Percentiles rank a stretch among this genome's conserved stretches.
These are phyloP conservation scores for Fraxinus americana DNA, from an alignment of 257 asterid species.

Conservation along the genomic window DNA sequence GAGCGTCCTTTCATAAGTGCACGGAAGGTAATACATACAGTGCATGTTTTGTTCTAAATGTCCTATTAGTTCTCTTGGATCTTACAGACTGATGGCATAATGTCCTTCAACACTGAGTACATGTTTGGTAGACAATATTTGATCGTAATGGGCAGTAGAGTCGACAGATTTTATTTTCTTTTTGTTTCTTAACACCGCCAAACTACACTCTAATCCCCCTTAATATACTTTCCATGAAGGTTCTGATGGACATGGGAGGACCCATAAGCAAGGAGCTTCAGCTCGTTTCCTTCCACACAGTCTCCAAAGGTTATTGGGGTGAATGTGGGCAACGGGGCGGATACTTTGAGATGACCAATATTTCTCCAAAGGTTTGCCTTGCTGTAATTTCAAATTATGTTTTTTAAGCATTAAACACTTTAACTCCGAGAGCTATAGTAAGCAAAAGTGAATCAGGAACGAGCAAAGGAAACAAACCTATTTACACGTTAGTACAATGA, in stretches of 20 bases:
- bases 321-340: slow-evolving; percentile 99
- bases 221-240: slow-evolving; percentile 39
- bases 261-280: slow-evolving; percentile 81
- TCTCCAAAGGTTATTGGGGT: slow-evolving; percentile 95
- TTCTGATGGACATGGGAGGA: slow-evolving; percentile 85
- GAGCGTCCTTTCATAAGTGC: slow-evolving; percentile 96
- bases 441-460: background rate
- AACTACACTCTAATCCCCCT: background rate
- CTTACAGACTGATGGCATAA: background rate
- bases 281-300: slow-evolving; percentile 95
- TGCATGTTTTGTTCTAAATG: background rate
- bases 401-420: background rate
- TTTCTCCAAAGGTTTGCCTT: slow-evolving; percentile 73
- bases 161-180: background rate
- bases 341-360: slow-evolving; percentile 96
- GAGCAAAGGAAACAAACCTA: background rate
- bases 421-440: background rate
- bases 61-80: background rate
- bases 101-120: background rate
- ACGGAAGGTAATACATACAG: slow-evolving; percentile 57
- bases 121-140: background rate
- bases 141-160: background rate
- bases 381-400: background rate
- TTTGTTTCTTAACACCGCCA: background rate
- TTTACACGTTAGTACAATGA: background rate